Evolutionary conservation across 768 basidiomycete species (phyloP), one percentile per base, ranked within the genome.

Genomic region (Strobilomyces echinocephalus): DNA sequence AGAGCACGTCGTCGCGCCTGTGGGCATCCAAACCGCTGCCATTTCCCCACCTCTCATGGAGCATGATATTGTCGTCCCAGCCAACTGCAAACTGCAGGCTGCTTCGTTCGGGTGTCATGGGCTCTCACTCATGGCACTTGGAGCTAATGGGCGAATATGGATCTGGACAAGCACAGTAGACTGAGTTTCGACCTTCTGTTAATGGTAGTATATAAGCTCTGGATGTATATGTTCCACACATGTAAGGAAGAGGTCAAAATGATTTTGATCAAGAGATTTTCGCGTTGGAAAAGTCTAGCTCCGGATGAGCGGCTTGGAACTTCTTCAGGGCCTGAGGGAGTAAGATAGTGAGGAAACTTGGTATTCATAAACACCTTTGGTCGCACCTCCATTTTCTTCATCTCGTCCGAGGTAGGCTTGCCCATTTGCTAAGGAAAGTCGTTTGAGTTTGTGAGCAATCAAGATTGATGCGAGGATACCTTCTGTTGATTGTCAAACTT

Each of bases 261-360:
- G 43, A 39, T 20, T 14, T n/a, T 44, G 6, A 16, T 53, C 75
- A 92, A 56, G 87, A 86, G 51, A 93, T 88, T 69, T 92, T 92
- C 10, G 90, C 93, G 12, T 94, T 86, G 26, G 88, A 90, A 68
- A 97, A 95, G 70, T 97, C 95, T 63, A 97, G 77, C 69, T 97
- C 95, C 1, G 95, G 95, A 69, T 97, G 94, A 36, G 82, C 81
- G 1, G 75, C 83, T 73, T 94, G 89, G 74, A 97, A 97, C 70
- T 88, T 94, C 72, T 84, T 82, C 53, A 98, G 73, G 42, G 89
- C 84, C 87, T 94, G 55, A 26, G 16, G 14, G 40, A 45, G 44
- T 35, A 26, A 46, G 39, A 52, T 36, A 39, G 11, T 50, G 20
- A 55, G 35, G n/a, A 33, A 6, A 36, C 20, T 16, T n/a, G 33